Evolutionary conservation across 129 eudicot species (phyloP).

Genomic region (Lactuca sativa): DNA sequence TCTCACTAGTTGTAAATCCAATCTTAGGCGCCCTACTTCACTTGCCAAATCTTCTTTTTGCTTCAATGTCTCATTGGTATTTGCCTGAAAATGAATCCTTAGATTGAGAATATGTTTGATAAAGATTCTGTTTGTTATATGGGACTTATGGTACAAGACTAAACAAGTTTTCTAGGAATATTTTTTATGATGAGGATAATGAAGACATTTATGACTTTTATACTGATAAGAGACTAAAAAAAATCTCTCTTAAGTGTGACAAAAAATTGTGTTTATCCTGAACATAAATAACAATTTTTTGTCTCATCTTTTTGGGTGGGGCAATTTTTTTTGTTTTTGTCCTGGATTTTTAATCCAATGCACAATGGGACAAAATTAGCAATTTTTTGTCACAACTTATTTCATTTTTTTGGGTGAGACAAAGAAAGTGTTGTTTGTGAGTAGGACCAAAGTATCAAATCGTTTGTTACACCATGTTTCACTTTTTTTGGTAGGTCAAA

Average conservation of each 20-base stretch:
- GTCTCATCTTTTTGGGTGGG: not conserved
- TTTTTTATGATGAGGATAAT: too few relatives aligned
- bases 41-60: conserved; percentile 60
- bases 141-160: not conserved
- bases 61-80: conserved; percentile 56
- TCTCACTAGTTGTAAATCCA: conserved; percentile 71
- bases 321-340: not conserved
- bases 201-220: not conserved
- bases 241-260: not conserved
- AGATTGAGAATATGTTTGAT: conserved; percentile 4
- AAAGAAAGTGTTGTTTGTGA: too few relatives aligned
- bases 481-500: too few relatives aligned
- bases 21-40: conserved; percentile 62
- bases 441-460: too few relatives aligned
- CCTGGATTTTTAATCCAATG: too few relatives aligned
- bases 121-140: not conserved
- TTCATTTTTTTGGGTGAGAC: too few relatives aligned
- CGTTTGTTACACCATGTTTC: too few relatives aligned
- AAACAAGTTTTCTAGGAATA: not conserved
- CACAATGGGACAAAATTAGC: too few relatives aligned
- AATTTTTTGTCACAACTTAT: too few relatives aligned
- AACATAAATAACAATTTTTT: not conserved
- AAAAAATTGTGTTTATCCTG: not conserved
- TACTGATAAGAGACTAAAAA: too few relatives aligned
- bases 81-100: conserved; percentile 42